These are phyloP conservation scores for Porcisia deanei DNA, from an alignment of 208 protist species.

Conservation along the genomic window DNA sequence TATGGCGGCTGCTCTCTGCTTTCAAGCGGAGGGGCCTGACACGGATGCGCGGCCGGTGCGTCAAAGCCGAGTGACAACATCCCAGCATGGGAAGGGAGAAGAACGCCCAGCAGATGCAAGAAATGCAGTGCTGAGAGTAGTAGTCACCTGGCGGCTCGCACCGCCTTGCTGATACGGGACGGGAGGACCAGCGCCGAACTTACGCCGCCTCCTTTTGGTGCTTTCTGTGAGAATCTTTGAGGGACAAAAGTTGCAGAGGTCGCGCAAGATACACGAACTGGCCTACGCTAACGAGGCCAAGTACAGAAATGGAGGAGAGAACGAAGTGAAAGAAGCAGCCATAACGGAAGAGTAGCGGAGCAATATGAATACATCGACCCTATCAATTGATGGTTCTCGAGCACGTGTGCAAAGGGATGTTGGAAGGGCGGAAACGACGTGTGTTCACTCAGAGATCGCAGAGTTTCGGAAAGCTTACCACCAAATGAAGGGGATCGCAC, in stretches of 20 bases:
- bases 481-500: not conserved
- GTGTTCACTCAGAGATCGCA: not conserved
- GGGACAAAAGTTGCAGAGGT: not conserved
- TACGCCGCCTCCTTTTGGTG: not conserved
- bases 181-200: not conserved
- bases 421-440: not conserved
- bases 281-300: not conserved
- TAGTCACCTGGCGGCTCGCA: not conserved
- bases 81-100: not conserved
- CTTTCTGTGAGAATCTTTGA: not conserved
- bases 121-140: not conserved
- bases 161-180: not conserved
- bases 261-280: not conserved
- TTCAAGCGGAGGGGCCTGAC: not conserved
- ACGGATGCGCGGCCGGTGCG: not conserved
- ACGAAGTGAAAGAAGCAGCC: slow-evolving; percentile 4
- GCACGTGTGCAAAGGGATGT: not conserved
- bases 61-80: not conserved
- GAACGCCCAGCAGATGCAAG: not conserved
- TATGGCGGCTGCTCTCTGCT: not conserved
- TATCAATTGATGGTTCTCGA: not conserved
- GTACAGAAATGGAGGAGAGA: not conserved
- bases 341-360: slow-evolving; percentile 1
- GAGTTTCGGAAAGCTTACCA: too few species aligned
- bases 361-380: not conserved